Evolutionary conservation across 2,329 filamentous ascomycete genomes (phyloP).

Genomic region (Blastomyces percursus): DNA sequence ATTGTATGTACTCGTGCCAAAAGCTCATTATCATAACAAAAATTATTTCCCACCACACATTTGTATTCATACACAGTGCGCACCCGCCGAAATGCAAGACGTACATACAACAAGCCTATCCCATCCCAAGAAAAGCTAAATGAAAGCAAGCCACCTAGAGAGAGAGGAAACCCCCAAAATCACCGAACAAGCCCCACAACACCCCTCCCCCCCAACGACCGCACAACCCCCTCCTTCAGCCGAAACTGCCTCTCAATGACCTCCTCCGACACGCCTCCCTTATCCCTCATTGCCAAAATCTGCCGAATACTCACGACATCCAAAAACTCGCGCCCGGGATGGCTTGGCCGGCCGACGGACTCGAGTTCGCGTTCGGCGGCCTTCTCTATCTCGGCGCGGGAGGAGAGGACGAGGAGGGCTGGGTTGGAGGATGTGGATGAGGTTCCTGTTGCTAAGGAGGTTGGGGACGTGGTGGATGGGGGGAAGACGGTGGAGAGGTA

Average conservation of each 20-base stretch:
- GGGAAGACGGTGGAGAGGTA: conserved; percentile 18
- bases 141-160: neutral
- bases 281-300: conserved; percentile 39
- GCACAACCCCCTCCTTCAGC: conserved; percentile 36
- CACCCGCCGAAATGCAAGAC: neutral
- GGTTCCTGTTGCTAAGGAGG: conserved; percentile 23
- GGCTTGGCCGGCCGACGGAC: conserved; percentile 34
- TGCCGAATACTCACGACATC: conserved; percentile 42
- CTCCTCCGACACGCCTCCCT: conserved; percentile 23
- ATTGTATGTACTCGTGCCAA: neutral
- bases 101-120: neutral
- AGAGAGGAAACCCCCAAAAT: neutral
- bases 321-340: conserved; percentile 36
- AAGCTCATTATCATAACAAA: neutral
- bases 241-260: conserved; percentile 38
- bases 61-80: neutral
- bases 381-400: conserved; percentile 41
- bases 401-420: conserved; percentile 43
- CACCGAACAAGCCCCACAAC: conserved; percentile 22
- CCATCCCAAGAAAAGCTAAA: neutral
- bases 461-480: conserved; percentile 13
- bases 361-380: conserved; percentile 46
- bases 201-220: conserved; percentile 26
- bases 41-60: neutral
- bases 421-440: conserved; percentile 38